A percentile compares a stretch with the other conserved stretches of the same genome.
These are phyloP conservation scores for Naganishia onofrii DNA, from an alignment of 768 basidiomycete species.

Conservation along the genomic window DNA sequence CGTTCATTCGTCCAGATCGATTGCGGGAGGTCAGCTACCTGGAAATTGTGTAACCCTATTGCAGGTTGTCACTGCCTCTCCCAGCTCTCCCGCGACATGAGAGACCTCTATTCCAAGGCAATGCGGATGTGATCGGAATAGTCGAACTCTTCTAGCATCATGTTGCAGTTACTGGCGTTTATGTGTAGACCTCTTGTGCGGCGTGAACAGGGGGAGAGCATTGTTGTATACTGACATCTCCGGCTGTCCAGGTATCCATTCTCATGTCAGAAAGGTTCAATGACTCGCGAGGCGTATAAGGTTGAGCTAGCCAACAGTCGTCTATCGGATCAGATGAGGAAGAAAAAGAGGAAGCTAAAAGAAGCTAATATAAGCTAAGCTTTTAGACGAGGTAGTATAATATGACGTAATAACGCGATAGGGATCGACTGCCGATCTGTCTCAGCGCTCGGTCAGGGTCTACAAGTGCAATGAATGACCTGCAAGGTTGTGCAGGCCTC, in stretches of 20 bases:
- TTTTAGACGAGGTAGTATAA: neutral
- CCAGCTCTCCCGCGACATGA: neutral
- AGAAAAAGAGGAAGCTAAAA: neutral
- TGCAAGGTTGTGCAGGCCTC: neutral
- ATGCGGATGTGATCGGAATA: neutral
- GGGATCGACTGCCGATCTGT: neutral
- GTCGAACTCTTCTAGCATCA: neutral
- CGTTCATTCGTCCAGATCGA: neutral
- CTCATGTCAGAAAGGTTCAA: too few species aligned
- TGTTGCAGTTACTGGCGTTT: neutral
- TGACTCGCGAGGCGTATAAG: too few species aligned
- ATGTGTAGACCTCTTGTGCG: too few species aligned
- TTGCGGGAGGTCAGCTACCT: neutral
- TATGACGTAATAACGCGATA: neutral
- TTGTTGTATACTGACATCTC: too few species aligned
- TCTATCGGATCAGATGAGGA: too few species aligned
- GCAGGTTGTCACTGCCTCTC: neutral
- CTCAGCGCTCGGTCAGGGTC: neutral
- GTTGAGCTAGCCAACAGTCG: too few species aligned
- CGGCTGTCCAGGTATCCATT: too few species aligned
- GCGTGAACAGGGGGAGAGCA: too few species aligned
- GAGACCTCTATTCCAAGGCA: conserved; percentile 4
- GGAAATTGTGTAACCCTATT: conserved; percentile 1
- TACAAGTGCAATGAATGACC: neutral
- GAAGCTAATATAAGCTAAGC: neutral